Conservation (phyloP, 106 monocot genomes). For the Apostasia shenzhenica region DNA sequence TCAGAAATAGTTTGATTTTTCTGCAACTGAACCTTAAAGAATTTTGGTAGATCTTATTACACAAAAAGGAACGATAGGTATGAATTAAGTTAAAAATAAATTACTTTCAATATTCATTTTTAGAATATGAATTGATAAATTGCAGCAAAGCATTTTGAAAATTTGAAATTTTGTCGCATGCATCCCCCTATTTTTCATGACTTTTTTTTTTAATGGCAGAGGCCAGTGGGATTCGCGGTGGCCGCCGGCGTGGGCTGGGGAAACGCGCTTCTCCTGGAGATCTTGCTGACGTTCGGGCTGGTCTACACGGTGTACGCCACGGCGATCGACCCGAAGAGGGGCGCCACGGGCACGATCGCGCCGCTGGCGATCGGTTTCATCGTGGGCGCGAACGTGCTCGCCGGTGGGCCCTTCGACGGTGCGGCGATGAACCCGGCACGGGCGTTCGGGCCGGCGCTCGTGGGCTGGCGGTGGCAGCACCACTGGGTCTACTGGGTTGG, state of each 20-base stretch:
- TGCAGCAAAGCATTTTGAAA: not conserved
- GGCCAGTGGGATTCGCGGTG: slow-evolving; percentile 43
- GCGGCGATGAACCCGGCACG: slow-evolving; percentile 90
- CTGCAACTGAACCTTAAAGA: no score
- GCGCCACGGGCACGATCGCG: slow-evolving; percentile 50
- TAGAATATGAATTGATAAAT: not conserved
- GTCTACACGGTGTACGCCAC: slow-evolving; percentile 75
- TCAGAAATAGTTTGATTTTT: no score
- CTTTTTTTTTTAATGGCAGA: slow-evolving; percentile 20
- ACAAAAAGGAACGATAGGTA: no score
- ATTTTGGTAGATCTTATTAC: no score
- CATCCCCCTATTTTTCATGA: not conserved
- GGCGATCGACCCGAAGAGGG: slow-evolving; percentile 73
- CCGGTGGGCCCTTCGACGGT: slow-evolving; percentile 79
- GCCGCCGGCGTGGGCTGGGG: slow-evolving; percentile 40
- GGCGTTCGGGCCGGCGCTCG: slow-evolving; percentile 70
- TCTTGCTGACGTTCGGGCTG: slow-evolving; percentile 75
- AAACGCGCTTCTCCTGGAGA: slow-evolving; percentile 65
- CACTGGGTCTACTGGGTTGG: slow-evolving; percentile 94
- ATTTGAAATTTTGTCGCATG: not conserved
- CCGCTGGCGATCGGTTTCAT: slow-evolving; percentile 72
- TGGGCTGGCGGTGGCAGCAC: slow-evolving; percentile 68
- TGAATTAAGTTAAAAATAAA: not conserved
- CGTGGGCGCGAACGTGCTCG: slow-evolving; percentile 70
- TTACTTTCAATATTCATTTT: not conserved